These are phyloP conservation scores for Agroathelia rolfsii DNA, from an alignment of 1,284 basidiomycete species.

Conservation along the genomic window DNA sequence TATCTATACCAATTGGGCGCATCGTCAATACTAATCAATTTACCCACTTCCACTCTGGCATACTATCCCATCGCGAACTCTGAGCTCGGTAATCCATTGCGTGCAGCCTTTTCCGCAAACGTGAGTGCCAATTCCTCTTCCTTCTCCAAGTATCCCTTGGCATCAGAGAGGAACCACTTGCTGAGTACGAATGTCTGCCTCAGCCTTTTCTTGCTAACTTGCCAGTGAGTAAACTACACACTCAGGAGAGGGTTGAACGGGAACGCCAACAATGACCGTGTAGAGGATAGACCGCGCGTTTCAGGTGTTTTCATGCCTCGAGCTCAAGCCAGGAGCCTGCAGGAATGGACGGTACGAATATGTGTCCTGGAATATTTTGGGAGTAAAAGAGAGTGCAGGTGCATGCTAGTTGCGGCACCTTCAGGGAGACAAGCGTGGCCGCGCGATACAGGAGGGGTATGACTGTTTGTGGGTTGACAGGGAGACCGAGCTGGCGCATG, in stretches of 20 bases:
- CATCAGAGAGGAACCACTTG: constrained; percentile 93
- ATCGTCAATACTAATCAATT: constrained; percentile 50
- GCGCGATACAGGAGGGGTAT: constrained; percentile 70
- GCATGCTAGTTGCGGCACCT: constrained; percentile 82
- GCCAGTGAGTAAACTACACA: constrained; percentile 87
- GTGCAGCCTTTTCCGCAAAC: constrained; percentile 88
- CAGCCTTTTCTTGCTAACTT: constrained; percentile 76
- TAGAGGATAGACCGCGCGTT: constrained; percentile 80
- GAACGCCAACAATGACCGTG: constrained; percentile 76
- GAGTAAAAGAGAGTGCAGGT: constrained; percentile 76
- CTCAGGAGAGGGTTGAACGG: constrained; percentile 83
- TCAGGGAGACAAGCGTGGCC: constrained; percentile 64
- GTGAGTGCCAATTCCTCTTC: constrained; percentile 82
- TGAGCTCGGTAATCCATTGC: constrained; percentile 69
- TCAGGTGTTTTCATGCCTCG: constrained; percentile 47
- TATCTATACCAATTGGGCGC: constrained; percentile 66
- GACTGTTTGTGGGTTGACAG: constrained; percentile 44
- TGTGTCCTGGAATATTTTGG: constrained; percentile 57
- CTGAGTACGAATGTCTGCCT: constrained; percentile 93
- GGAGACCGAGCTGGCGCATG: constrained; percentile 74
- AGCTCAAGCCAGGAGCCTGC: constrained; percentile 27
- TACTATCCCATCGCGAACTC: constrained; percentile 97
- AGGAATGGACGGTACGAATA: constrained; percentile 46
- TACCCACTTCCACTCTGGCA: constrained; percentile 71
- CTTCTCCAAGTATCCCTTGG: constrained; percentile 75